Conservation (phyloP, 306 rosid genomes). For the Acacia melanoxylon region DNA sequence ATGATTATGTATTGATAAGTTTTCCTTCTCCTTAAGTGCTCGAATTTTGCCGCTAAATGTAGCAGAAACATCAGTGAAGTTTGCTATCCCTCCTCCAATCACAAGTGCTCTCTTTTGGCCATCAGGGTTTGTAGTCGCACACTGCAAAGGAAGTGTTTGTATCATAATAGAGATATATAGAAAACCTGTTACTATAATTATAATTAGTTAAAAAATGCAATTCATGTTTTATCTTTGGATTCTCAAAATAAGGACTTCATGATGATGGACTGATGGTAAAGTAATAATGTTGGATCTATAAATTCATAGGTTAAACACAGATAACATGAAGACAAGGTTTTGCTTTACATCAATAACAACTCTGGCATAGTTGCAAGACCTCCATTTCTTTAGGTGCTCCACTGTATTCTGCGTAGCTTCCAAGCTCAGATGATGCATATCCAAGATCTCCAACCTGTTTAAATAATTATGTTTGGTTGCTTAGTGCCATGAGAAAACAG, state of each 20-base stretch:
- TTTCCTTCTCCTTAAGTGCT: conserved; percentile 92
- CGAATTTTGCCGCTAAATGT: conserved; percentile 92
- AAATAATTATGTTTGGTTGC: conserved; percentile 7
- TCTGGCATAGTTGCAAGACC: conserved; percentile 90
- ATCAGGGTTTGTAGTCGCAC: conserved; percentile 91
- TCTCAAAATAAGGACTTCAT: not conserved
- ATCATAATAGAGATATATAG: conserved; percentile 22
- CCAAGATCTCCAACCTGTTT: conserved; percentile 96
- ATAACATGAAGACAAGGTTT: conserved; percentile 12
- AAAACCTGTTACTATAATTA: not conserved
- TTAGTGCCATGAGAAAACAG: conserved; percentile 17
- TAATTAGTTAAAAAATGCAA: conserved; percentile 11
- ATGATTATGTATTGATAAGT: not conserved
- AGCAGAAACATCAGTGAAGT: conserved; percentile 95
- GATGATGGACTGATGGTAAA: not conserved
- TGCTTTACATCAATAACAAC: conserved; percentile 86
- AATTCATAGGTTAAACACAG: not conserved
- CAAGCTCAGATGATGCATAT: conserved; percentile 82
- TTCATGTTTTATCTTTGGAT: not conserved
- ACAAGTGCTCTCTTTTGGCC: conserved; percentile 91
- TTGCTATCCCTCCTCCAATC: conserved; percentile 95
- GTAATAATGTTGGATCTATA: not conserved
- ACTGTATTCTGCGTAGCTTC: conserved; percentile 96
- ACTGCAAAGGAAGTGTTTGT: conserved; percentile 49
- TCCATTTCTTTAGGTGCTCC: conserved; percentile 99